A percentile compares a stretch with the other conserved stretches of the same genome.
These are phyloP conservation scores for Leccinum aurantiacum DNA, from an alignment of 768 basidiomycete species.

Conservation along the genomic window DNA sequence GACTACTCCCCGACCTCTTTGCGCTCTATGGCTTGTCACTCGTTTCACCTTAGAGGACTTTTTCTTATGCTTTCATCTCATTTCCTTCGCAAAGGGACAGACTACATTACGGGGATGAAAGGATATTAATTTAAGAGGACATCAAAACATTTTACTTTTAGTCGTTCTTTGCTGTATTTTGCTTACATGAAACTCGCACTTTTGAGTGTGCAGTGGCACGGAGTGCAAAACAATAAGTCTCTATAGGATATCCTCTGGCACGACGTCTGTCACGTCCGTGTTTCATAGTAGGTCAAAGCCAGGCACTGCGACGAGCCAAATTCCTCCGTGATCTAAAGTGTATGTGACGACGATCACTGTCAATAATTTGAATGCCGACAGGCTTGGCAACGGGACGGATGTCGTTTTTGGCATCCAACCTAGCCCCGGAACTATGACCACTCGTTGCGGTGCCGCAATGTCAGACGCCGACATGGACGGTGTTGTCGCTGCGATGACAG, in stretches of 20 bases:
- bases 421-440: not conserved
- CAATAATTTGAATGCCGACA: not conserved
- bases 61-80: not conserved
- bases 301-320: not conserved
- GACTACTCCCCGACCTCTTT: slow-evolving; percentile 13
- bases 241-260: not conserved
- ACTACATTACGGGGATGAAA: slow-evolving; percentile 9
- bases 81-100: not conserved
- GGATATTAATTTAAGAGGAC: not conserved
- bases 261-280: not conserved
- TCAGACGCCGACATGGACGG: not conserved
- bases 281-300: not conserved
- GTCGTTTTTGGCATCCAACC: not conserved
- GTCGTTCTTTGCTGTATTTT: slow-evolving; percentile 1
- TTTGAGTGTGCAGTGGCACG: not conserved
- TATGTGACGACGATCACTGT: not conserved
- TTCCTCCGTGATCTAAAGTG: not conserved
- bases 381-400: not conserved
- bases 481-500: not conserved
- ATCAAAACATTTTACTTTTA: not conserved
- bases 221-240: not conserved
- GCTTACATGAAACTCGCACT: not conserved
- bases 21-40: slow-evolving; percentile 5
- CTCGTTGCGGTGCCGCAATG: not conserved
- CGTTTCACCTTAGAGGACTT: slow-evolving; percentile 11